phyloP scores from a whole-genome alignment of 768 basidiomycete genomes.

The Lanmaoa pseudosensibilis region DNA sequence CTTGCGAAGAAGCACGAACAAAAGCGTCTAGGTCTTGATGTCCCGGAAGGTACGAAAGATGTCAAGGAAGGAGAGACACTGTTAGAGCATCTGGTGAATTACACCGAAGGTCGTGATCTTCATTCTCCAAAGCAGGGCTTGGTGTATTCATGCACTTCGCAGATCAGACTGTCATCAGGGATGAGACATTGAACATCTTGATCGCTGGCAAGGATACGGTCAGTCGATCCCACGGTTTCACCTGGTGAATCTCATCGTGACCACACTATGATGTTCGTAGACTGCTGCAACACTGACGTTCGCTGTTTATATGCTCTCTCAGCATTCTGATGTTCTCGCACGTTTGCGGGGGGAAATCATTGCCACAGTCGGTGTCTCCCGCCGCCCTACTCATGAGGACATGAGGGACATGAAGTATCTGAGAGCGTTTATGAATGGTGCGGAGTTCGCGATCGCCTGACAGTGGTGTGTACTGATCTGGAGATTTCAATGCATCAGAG shows the following conservation, averaged over 20 bases:
- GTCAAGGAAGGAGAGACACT: constrained; percentile 44
- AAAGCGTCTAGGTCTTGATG: constrained; percentile 6
- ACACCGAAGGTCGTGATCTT: constrained; percentile 46
- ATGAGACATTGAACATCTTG: constrained; percentile 31
- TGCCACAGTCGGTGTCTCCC: constrained; percentile 46
- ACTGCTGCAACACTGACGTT: constrained; percentile 39
- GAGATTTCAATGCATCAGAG: constrained; percentile 19
- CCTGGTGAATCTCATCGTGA: neutral
- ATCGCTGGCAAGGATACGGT: constrained; percentile 46
- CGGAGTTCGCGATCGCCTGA: neutral
- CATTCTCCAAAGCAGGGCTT: neutral
- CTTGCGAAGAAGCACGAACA: constrained; percentile 36
- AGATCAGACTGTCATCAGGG: constrained; percentile 27
- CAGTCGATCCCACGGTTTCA: constrained; percentile 1
- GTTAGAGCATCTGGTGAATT: constrained; percentile 52
- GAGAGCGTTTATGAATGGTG: constrained; percentile 65
- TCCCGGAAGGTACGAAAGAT: constrained; percentile 22
- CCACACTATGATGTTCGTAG: neutral
- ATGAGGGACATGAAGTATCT: constrained; percentile 64
- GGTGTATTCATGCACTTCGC: neutral
- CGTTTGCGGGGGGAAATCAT: constrained; percentile 60
- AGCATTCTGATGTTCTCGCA: constrained; percentile 45
- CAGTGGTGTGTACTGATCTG: neutral
- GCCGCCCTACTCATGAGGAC: constrained; percentile 53
- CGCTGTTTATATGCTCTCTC: constrained; percentile 47